Base-by-base conservation (phyloP, 192 early-diverging fungal species). In the Phycomyces blakesleeanus region DNA sequence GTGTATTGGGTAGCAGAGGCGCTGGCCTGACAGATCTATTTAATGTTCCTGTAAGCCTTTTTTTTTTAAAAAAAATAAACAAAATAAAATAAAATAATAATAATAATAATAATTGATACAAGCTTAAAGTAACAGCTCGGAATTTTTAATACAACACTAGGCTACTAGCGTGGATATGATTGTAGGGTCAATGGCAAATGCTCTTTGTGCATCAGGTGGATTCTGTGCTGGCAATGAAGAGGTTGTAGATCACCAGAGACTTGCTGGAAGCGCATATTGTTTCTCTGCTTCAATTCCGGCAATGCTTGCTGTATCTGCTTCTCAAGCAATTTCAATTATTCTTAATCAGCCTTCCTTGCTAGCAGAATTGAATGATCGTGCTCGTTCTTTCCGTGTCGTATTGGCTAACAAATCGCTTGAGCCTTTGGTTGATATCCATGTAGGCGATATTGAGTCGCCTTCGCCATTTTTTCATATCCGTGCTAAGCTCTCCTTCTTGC, bases 261-360 rank as follows among this genome's bases (percentile, higher is more conserved):
- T 98, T 25, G 92, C 93, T 11, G 94, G 94, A 5, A 77, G 80
- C 29, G 90, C 90, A 2, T 98, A 97, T 77, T 89, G 87, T 62
- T 98, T 91, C 75, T 97, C 95, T 29, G 96, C 96, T 0, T 91
- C 95, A 11, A 84, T 98, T 44, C 96, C 96, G 16, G 92, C 94
- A 21, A 91, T 95, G 75, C 83, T 98, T 5, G 84, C 95, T 16
- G 92, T 94, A 22, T 83, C 89, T 41, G 90, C 92, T n/a, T 78
- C 87, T 1, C 92, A 96, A 69, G 91, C 90, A 6, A 78, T 98
- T 61, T 78, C 79, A 2, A 74, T 87, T 22, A 64, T 90, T 27
- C 65, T 71, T 22, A 50, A 76, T 18, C 72, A 85, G 25, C 80
- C 83, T 3, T 34, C 61, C 0, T 50, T 82, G 20, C 60, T 93